Evolutionary conservation across 208 protist species (phyloP), one percentile per base, ranked within the genome.

Genomic region (Trypanosoma melophagium): DNA sequence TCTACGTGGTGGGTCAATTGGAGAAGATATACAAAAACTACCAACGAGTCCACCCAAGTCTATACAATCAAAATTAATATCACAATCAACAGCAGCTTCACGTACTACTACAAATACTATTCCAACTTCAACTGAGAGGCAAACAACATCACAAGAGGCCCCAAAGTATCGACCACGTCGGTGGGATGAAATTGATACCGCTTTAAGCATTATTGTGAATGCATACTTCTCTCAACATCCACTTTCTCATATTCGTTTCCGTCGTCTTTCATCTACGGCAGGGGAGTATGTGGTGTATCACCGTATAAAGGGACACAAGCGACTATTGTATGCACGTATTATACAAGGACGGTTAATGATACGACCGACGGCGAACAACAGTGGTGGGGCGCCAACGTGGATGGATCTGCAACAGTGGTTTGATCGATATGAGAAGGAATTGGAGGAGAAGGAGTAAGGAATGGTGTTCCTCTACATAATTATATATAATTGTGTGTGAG

Each of bases 261-360:
- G 75, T 31, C 75, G 64, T 13, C 59, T 89, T 10, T 69, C 76
- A 4, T 61, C 81, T 0, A 79, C 65, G 19, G 50, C 69, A 2
- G 87, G 90, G n/a, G 81, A 88, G 79, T 93, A 93, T 67, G 77
- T 92, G 0, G 50, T 91, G 22, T 90, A 89, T 72, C 80, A 89
- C 64, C 74, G 71, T 10, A 53, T 69, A 14, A 71, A 38, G 12
- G 71, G 66, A 3, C 24, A 70, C 28, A 87, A 86, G 63, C 44
- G 52, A 24, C 41, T 90, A 8, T 35, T 95, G 7, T 81, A 81
- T 58, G 63, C 89, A 7, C 80, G 86, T 42, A 66, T 84, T 50
- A 68, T 91, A n/a, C 86, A 85, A 51, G 38, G 63, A 14, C 62
- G 72, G 21, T 42, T 90, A 10, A 78, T 95, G 53, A 58, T 90